Evolutionary conservation across 2,329 filamentous ascomycete genomes (phyloP).

Genomic region (Blumeriella jaapii): DNA sequence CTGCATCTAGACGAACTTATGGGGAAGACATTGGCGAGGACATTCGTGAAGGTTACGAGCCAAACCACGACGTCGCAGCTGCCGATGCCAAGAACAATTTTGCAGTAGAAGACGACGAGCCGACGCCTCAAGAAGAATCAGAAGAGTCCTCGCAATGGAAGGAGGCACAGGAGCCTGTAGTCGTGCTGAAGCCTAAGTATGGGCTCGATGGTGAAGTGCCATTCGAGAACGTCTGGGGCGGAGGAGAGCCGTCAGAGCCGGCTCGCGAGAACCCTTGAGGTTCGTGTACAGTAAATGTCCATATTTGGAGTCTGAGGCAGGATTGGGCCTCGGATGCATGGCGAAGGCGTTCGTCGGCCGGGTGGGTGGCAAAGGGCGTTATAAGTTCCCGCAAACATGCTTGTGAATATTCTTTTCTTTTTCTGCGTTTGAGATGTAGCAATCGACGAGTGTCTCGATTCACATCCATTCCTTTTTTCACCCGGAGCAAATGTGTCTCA

Average conservation of each 20-base stretch:
- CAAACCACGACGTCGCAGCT: slow-evolving; percentile 31
- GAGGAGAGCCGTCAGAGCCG: slow-evolving; percentile 17
- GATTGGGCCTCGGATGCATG: slow-evolving; percentile 9
- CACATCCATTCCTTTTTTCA: no score
- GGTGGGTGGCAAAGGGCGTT: not conserved
- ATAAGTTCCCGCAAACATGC: not conserved
- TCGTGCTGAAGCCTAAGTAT: slow-evolving; percentile 27
- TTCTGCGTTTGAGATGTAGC: not conserved
- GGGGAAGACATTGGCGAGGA: slow-evolving; percentile 36
- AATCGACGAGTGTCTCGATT: no score
- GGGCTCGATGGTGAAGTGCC: slow-evolving; percentile 26
- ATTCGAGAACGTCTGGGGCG: slow-evolving; percentile 28
- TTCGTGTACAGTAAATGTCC: slow-evolving; percentile 13
- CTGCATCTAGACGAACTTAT: slow-evolving; percentile 34
- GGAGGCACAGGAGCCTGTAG: slow-evolving; percentile 16
- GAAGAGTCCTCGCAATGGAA: slow-evolving; percentile 35
- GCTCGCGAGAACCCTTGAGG: slow-evolving; percentile 26
- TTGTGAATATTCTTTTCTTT: not conserved
- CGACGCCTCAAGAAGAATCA: slow-evolving; percentile 25
- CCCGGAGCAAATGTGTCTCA: no score
- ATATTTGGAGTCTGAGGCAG: slow-evolving; percentile 3
- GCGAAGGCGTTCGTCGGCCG: slow-evolving; percentile 13
- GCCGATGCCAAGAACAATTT: slow-evolving; percentile 30
- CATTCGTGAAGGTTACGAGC: slow-evolving; percentile 43
- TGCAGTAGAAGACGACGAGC: slow-evolving; percentile 22